Base-by-base conservation (phyloP, 768 basidiomycete species). In the Trametes meyenii region DNA sequence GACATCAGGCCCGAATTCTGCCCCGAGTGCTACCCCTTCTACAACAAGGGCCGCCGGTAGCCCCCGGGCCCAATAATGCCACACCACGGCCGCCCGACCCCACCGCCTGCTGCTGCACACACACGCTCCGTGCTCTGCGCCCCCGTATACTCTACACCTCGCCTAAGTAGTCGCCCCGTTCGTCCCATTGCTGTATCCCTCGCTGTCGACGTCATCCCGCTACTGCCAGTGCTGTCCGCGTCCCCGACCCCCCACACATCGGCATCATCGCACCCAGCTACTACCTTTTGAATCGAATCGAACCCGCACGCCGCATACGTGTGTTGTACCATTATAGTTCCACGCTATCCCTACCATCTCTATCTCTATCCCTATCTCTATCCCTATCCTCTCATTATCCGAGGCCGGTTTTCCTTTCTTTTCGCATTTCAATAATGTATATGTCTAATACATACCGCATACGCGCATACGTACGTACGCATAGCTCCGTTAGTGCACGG, bases 1-100 rank as follows among this genome's bases (percentile, higher is more conserved):
- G 67, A 73, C 23, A 73, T 74, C 49, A 85, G 81, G 2, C 70
- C 74, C 57, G 83, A 83, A 0, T 76, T 73, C 54, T 76, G 75
- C 65, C 60, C 67, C 45, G 62, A 69, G 44, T 76, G 75, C 62
- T 64, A 65, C 52, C 69, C 72, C 44, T 72, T 67, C 68, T 76
- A 58, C 64, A 43, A 48, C 58, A 66, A 66, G 54, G 52, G 58
- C 39, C 56, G 61, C 50, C 66, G 60, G 55, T 66, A 66, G 62
- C 58, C 55, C 17, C 38, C 2, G 23, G 13, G 8, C n/a, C 10
- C n/a, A n/a, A n/a, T n/a, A n/a, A n/a, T n/a, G n/a, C n/a, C n/a
- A n/a, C 26, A n/a, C 35, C 8, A n/a, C 17, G 29, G 23, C 52
- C 39, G 29, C 39, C 39, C 39, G 39, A n/a, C n/a, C n/a, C n/a